Evolutionary conservation across 495 filamentous ascomycete genomes (phyloP).

Genomic region (Ascobolus immersus): DNA sequence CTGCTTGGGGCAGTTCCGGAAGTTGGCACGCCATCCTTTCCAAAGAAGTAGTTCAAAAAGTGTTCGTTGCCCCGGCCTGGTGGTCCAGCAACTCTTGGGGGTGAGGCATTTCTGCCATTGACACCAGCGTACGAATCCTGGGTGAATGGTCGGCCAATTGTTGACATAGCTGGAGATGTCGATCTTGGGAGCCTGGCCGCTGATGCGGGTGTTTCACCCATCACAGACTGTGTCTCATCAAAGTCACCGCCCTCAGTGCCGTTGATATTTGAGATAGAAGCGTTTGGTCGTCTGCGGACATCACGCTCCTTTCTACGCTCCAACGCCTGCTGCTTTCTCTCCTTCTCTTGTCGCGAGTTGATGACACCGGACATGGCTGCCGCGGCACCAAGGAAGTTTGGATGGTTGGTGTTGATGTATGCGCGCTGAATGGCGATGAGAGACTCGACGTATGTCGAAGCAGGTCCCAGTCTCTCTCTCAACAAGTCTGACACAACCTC

Average conservation of each 20-base stretch:
- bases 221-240: too few relatives aligned
- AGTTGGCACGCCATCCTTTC: constrained; percentile 43
- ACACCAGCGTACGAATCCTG: constrained; percentile 24
- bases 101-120: constrained; percentile 35
- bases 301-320: constrained; percentile 72
- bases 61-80: constrained; percentile 35
- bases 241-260: too few relatives aligned
- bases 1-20: neutral
- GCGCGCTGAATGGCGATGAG: constrained; percentile 91
- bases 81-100: constrained; percentile 28
- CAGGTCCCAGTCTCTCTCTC: constrained; percentile 69
- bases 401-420: constrained; percentile 98
- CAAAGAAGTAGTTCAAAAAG: constrained; percentile 96
- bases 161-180: constrained; percentile 5
- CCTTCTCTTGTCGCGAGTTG: constrained; percentile 74
- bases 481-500: constrained; percentile 95
- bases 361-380: constrained; percentile 97
- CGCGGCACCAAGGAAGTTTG: constrained; percentile 90
- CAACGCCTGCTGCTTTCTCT: constrained; percentile 48
- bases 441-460: constrained; percentile 76
- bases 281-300: constrained; percentile 21
- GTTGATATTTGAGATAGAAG: neutral
- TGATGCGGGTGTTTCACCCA: too few relatives aligned
- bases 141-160: neutral
- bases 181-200: constrained; percentile 7